A percentile compares a stretch with the other conserved stretches of the same genome.
Evolutionary conservation across 2,329 filamentous ascomycete species (phyloP).

Genomic region (Scedosporium minutisporum): DNA sequence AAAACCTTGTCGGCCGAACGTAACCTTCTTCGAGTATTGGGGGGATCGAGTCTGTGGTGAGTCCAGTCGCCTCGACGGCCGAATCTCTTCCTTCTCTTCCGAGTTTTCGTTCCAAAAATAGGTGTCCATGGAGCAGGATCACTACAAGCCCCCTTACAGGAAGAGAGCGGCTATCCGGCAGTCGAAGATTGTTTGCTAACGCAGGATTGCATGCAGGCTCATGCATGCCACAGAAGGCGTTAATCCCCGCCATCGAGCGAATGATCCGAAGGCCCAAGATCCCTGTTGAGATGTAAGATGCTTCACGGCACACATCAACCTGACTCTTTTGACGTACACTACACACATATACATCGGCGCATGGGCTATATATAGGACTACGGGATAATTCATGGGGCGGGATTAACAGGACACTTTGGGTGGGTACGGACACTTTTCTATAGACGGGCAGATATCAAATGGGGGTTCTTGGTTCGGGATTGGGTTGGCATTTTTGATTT

Average conservation of each 20-base stretch:
- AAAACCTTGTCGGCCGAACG: conserved; percentile 2
- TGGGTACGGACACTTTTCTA: too few relatives aligned
- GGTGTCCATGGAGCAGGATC: too few relatives aligned
- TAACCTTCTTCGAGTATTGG: conserved; percentile 6
- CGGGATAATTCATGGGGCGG: too few relatives aligned
- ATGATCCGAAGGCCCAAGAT: conserved; percentile 5
- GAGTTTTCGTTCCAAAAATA: background rate
- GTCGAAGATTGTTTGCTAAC: background rate
- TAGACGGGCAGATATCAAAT: too few relatives aligned
- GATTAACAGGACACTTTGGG: too few relatives aligned
- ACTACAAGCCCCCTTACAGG: background rate
- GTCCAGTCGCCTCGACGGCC: background rate
- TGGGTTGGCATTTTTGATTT: too few relatives aligned
- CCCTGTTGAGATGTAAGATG: background rate
- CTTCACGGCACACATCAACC: background rate
- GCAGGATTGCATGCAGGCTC: background rate
- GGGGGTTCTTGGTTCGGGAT: too few relatives aligned
- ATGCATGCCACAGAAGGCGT: conserved; percentile 1
- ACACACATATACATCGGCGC: too few relatives aligned
- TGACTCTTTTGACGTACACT: background rate
- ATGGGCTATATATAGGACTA: too few relatives aligned
- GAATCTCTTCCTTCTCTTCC: background rate
- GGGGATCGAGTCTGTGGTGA: conserved; percentile 2
- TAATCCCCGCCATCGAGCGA: conserved; percentile 3
- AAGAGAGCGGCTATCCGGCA: too few relatives aligned